Base-by-base conservation (phyloP, 2,329 filamentous ascomycete genomes). In the Aureobasidium mangrovei region DNA sequence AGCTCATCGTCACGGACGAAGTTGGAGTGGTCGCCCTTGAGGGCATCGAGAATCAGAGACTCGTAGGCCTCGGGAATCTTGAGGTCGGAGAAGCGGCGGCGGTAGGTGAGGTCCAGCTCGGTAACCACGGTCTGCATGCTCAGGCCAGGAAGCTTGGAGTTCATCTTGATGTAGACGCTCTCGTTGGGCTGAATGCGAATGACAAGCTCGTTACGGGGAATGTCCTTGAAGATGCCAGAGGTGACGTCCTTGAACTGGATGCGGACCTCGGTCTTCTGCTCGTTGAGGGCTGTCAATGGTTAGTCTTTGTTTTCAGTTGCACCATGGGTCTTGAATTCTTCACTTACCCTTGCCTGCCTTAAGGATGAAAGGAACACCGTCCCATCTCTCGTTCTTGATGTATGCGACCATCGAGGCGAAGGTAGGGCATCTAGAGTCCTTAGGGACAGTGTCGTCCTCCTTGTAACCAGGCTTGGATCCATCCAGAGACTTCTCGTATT, bases 111-210 rank as follows among this genome's bases (percentile, higher is more conserved):
- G 69, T 98, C 93, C 57, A 98, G 86, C 77, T 98, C 93, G 57
- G 93, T 98, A 64, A 96, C 88, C 38, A 97, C 93, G 9, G 93
- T 98, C 79, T 98, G 93, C 91, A 97, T 98, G 78, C 90, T 97
- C 65, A 98, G 79, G 65, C 93, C 93, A 24, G 93, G 94, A 57
- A 98, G 80, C 80, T 98, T 98, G 31, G 91, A 97, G 85, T 98
- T 98, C 93, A 98, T 98, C 84, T 98, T 98, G 74, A 97, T 95
- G 77, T 98, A 98, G 62, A 98, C 91, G 69, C 88, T 95, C 80
- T 98, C 93, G 77, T 98, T 98, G 65, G 93, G 93, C 78, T 98
- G 93, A 61, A 98, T 95, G 63, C 93, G 91, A 77, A 98, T 96
- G 66, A 98, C 93, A 61, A 98, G 86, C 77, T 98, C 93, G 77